A percentile compares a stretch with the other conserved stretches of the same genome.
These are phyloP conservation scores for Penicillium atrosanguineum DNA, from an alignment of 495 filamentous ascomycete genomes.

Conservation along the genomic window DNA sequence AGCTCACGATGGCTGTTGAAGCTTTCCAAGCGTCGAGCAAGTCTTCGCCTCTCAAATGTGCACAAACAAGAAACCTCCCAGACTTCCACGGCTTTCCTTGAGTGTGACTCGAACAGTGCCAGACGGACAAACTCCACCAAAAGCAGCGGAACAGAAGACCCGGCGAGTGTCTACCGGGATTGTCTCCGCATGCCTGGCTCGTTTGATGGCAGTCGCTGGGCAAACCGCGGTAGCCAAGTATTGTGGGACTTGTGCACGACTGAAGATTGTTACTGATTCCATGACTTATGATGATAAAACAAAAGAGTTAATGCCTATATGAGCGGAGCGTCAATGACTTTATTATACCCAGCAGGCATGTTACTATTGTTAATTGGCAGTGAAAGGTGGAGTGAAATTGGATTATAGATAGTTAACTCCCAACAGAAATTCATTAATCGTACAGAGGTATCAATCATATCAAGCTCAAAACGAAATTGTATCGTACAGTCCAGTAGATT, in stretches of 20 bases:
- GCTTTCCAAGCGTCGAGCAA: constrained; percentile 18
- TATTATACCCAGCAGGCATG: constrained; percentile 9
- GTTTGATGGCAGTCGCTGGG: constrained; percentile 28
- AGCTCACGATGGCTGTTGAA: constrained; percentile 11
- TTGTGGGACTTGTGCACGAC: constrained; percentile 9
- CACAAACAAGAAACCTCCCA: constrained; percentile 14
- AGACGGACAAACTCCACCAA: constrained; percentile 14
- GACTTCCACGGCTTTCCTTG: constrained; percentile 13
- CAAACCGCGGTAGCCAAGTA: constrained; percentile 22
- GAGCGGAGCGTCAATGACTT: not conserved
- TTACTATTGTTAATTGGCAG: constrained; percentile 15
- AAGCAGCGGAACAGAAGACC: constrained; percentile 15
- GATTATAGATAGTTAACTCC: constrained; percentile 18
- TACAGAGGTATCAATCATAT: constrained; percentile 35
- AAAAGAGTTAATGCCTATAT: not conserved
- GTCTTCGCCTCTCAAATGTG: constrained; percentile 5
- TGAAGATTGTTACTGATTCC: not conserved
- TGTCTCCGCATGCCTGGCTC: constrained; percentile 31
- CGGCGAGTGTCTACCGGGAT: constrained; percentile 26
- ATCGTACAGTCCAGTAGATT: constrained; percentile 13
- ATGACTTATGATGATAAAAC: not conserved
- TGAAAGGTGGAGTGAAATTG: not conserved
- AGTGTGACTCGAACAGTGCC: constrained; percentile 9
- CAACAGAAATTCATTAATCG: constrained; percentile 32
- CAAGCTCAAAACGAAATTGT: constrained; percentile 3